A percentile compares a stretch with the other conserved stretches of the same genome.
These are phyloP conservation scores for Cajanus cajan DNA, from an alignment of 306 rosid genomes.

Conservation along the genomic window DNA sequence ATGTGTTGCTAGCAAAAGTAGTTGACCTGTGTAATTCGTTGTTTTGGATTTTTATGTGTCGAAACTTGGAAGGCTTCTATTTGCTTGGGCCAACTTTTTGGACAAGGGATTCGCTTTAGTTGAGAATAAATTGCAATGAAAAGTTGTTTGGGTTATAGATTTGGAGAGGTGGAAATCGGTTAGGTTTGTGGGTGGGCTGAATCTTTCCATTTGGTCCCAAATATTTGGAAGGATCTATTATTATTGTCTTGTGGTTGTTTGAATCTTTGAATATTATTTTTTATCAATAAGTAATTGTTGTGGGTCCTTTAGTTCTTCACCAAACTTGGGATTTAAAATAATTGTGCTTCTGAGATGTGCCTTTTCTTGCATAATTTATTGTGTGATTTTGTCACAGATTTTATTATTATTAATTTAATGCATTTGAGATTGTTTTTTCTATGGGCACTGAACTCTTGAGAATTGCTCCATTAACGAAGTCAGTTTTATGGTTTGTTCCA, in stretches of 20 bases:
- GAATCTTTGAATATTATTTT: neutral
- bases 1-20: neutral
- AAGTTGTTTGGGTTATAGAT: neutral
- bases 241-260: neutral
- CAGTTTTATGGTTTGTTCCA: neutral
- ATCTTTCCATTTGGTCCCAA: neutral
- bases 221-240: neutral
- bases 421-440: neutral
- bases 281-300: neutral
- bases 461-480: neutral
- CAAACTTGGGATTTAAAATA: neutral
- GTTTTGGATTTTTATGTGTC: too few species aligned
- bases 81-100: neutral
- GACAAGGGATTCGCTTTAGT: neutral
- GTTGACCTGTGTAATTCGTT: neutral
- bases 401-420: neutral
- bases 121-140: neutral
- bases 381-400: neutral
- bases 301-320: conserved; percentile 5
- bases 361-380: neutral
- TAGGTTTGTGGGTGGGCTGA: neutral
- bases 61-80: neutral
- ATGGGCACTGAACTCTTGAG: neutral
- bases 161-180: neutral
- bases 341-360: neutral